Evolutionary conservation across 163 green algal species (phyloP), one percentile per base, ranked within the genome.

Genomic region (Volvox carteri): DNA sequence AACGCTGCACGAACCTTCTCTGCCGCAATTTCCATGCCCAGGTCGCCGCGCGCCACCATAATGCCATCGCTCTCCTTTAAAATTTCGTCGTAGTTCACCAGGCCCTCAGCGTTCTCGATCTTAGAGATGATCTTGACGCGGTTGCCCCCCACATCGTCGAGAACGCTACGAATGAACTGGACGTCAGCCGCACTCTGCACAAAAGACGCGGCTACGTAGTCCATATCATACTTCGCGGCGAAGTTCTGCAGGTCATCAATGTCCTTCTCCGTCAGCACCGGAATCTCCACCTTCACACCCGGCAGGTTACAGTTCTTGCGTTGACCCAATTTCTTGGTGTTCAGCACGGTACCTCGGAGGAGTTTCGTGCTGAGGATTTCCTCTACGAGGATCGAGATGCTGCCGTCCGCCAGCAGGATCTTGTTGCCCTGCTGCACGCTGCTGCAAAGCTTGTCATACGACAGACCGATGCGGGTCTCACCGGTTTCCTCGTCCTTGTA

Each of bases 41-140:
- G 92, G 85, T 95, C 93, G 30, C 94, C 94, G 35, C 94, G 90
- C 14, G 93, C 94, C 67, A 97, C 90, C 95, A 96, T 96, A 87
- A 98, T 94, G 83, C 95, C 95, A 78, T 97, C 95, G 39, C 89
- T 94, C 67, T 95, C 92, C 21, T 84, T 76, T 58, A 98, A 86
- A 54, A 98, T 98, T 70, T 96, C 94, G 81, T 96, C 93, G 70
- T 95, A 96, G 87, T 97, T 97, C 37, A 90, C 90, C 68, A 98
- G 88, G 21, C 95, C 95, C 79, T 95, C 93, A 70, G 93, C 92
- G 72, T 96, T 97, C 93, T 98, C 96, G 79, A 98, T 97, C 92
- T 98, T 98, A 46, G 92, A 94, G 72, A 98, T 98, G 93, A 98
- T 96, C 78, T 95, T 93, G 37, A 98, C 88, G n/a, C 91, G 75